Evolutionary conservation across 2,329 filamentous ascomycete genomes (phyloP), one percentile per base, ranked within the genome.

Genomic region (Ciborinia camelliae): DNA sequence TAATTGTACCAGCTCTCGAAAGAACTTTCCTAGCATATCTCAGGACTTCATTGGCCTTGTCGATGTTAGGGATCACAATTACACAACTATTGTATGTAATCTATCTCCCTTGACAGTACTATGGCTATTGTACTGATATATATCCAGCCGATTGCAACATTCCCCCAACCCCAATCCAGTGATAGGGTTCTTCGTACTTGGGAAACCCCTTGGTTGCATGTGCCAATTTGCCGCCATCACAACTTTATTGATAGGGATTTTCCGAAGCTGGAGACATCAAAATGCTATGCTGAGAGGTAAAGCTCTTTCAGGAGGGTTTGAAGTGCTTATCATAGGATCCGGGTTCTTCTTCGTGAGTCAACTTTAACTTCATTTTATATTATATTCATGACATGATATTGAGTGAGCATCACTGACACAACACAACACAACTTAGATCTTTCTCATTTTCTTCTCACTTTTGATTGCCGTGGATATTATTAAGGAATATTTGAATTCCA

Each of bases 21-120:
- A 81, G 89, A 64, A 92, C 89, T 23, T 92, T 88, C 73, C 83
- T 92, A 23, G 87, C 83, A 37, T 92, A 91, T 74, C 81, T 91
- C 37, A 84, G 89, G 26, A 92, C 89, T 1, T 90, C 87, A 0
- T 76, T 90, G 45, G 81, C 84, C n/a, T 79, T 91, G 47, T 86
- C 88, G 18, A 87, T 90, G 77, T 78, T 86, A 26, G 88, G 88
- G 23, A 84, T 89, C 3, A 71, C 85, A 3, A 81, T 89, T 35
- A 85, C 88, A 0, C 89, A 92, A 72, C 81, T 92, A 9, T 90
- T 90, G 73, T 67, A 69, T 20, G 62, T 41, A 35, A 15, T 58
- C 28, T 32, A 47, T 15, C 39, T 6, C 70, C 67, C 48, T 64
- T 30, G 48, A n/a, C 62, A 58, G 43, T 35, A 57, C n/a, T 20